phyloP scores from a whole-genome alignment of 2,329 filamentous ascomycete species.

The Monilinia laxa region DNA sequence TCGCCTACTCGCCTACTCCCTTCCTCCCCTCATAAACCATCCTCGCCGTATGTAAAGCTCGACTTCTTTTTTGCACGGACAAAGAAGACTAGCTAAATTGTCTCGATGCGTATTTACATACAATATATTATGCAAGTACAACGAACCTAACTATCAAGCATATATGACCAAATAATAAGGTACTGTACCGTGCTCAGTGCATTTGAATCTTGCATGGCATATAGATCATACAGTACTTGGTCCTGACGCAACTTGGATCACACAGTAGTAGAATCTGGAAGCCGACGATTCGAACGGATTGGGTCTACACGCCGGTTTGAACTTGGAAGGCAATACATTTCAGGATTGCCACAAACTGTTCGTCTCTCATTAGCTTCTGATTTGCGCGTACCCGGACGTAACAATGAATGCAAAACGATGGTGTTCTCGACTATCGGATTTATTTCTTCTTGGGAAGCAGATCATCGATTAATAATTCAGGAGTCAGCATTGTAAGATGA shows the following conservation, averaged over 20 bases:
- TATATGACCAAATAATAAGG: no score
- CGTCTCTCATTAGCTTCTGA: not conserved
- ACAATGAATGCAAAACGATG: not conserved
- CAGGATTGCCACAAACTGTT: not conserved
- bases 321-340: constrained; percentile 1
- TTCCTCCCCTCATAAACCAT: not conserved
- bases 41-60: not conserved
- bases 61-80: not conserved
- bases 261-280: not conserved
- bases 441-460: not conserved
- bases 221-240: not conserved
- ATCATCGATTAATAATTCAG: not conserved
- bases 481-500: not conserved
- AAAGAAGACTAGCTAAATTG: not conserved
- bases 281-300: constrained; percentile 14
- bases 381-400: not conserved
- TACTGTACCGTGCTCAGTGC: not conserved
- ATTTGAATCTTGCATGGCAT: constrained; percentile 10
- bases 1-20: constrained; percentile 2
- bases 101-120: constrained; percentile 5
- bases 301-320: not conserved
- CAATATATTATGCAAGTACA: constrained; percentile 10
- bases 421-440: constrained; percentile 7
- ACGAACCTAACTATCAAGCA: not conserved
- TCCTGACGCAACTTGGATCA: constrained; percentile 8